phyloP scores from a whole-genome alignment of 2,329 filamentous ascomycete genomes.

The Paecilomyces niveus region DNA sequence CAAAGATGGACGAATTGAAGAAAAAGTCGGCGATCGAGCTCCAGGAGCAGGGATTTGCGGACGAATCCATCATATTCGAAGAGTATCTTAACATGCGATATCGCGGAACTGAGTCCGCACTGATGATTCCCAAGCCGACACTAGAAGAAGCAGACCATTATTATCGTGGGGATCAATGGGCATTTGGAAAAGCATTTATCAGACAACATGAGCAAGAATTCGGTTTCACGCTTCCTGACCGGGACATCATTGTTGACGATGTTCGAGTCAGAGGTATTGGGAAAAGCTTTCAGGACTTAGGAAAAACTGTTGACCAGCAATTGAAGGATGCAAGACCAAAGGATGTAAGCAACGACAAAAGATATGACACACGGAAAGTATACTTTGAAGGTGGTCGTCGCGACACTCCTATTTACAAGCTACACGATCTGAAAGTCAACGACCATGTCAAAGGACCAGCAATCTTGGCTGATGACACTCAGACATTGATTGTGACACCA shows the following conservation, averaged over 20 bases:
- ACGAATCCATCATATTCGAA: slow-evolving; percentile 71
- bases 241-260: slow-evolving; percentile 86
- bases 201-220: slow-evolving; percentile 89
- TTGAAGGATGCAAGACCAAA: slow-evolving; percentile 61
- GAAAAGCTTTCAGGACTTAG: slow-evolving; percentile 72
- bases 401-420: slow-evolving; percentile 75
- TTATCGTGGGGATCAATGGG: slow-evolving; percentile 64
- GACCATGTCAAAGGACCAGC: slow-evolving; percentile 72
- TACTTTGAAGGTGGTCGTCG: slow-evolving; percentile 78
- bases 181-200: slow-evolving; percentile 76
- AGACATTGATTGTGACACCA: slow-evolving; percentile 78
- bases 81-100: slow-evolving; percentile 94
- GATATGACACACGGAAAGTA: slow-evolving; percentile 60
- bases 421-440: slow-evolving; percentile 66
- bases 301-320: slow-evolving; percentile 79
- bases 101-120: slow-evolving; percentile 78
- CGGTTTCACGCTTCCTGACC: slow-evolving; percentile 76
- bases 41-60: slow-evolving; percentile 69
- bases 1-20: slow-evolving; percentile 73
- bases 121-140: slow-evolving; percentile 77
- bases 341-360: slow-evolving; percentile 53
- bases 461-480: slow-evolving; percentile 65
- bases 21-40: slow-evolving; percentile 63
- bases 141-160: slow-evolving; percentile 53
- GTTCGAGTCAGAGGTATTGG: slow-evolving; percentile 82